Conservation (phyloP, 192 early-diverging fungal species). For the Coemansia erecta region DNA sequence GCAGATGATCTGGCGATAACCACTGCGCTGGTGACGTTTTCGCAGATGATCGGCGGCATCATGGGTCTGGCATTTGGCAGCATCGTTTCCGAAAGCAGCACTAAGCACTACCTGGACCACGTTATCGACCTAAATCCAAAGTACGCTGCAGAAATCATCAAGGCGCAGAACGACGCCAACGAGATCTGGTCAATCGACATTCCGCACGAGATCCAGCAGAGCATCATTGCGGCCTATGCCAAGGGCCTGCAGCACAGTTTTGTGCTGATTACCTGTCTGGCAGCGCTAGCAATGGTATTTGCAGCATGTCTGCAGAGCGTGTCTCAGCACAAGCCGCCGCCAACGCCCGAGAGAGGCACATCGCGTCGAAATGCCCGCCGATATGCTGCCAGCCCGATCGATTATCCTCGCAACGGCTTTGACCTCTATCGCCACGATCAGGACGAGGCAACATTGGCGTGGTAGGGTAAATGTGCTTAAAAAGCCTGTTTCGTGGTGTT, state of each 20-base stretch:
- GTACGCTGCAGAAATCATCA: conserved; percentile 35
- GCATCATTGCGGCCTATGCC: conserved; percentile 46
- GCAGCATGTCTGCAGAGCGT: conserved; percentile 44
- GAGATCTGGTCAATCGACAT: conserved; percentile 45
- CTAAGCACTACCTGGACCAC: conserved; percentile 25
- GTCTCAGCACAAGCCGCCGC: conserved; percentile 38
- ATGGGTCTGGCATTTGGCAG: conserved; percentile 52
- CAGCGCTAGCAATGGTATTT: conserved; percentile 26
- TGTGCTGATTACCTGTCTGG: conserved; percentile 42
- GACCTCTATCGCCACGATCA: conserved; percentile 11
- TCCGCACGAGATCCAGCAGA: conserved; percentile 25
- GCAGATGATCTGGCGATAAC: conserved; percentile 39
- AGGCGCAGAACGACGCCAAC: conserved; percentile 47
- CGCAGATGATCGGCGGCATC: conserved; percentile 51
- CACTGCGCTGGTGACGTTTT: conserved; percentile 49
- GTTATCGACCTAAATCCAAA: conserved; percentile 31
- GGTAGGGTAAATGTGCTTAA: conserved; percentile 1
- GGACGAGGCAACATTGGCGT: conserved; percentile 7
- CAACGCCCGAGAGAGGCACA: conserved; percentile 2
- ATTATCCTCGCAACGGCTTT: conserved; percentile 5
- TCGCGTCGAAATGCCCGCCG: conserved; percentile 12
- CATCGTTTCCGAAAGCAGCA: conserved; percentile 46
- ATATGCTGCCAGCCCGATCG: not conserved
- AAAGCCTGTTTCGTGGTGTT: not conserved
- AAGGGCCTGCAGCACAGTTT: conserved; percentile 50